Base-by-base conservation (phyloP, 441 rosid genomes). In the Geranium incanum region DNA sequence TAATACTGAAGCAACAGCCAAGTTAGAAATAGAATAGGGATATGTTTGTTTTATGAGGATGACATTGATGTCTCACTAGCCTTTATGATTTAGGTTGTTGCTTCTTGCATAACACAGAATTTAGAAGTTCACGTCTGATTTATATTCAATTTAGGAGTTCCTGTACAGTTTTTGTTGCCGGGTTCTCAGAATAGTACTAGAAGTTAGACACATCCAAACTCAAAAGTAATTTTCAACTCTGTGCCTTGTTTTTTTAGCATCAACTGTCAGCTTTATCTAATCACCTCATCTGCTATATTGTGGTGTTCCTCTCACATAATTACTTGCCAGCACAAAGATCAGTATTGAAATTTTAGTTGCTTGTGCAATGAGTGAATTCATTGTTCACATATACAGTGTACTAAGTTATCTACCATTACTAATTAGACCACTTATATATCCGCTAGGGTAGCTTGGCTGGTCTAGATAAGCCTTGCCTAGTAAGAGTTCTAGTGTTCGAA, bases 381-480 rank as follows among this genome's bases (percentile, higher is more conserved):
- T 60, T 60, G 65, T 60, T 60, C 36, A 60, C 52, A 45, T 8
- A 9, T 45, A 45, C 13, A 45, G 23, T 68, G 45, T 67, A 11
- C 64, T 68, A 63, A 41, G 77, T 50, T 41, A 64, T 67, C 68
- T 21, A 41, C 6, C 18, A 3, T 66, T 71, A 68, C 41, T 73
- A 36, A 19, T n/a, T 1, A 13, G 15, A 13, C 18, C 36, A 33
- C 52, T 23, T 74, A 28, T 28, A 28, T 28, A 2, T 28, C 33
- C 33, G 1, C 33, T 28, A 28, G 33, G 33, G 33, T 28, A 28
- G 33, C 33, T 28, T 28, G 33, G 33, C 33, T 28, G 33, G 33
- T 28, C 33, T 28, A 28, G 33, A 28, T 28, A 28, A 28, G 33
- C 33, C 1, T 28, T 28, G 33, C 33, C 33, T 28, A 28, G 33